Percentiles rank a stretch among this genome's conserved stretches.
Evolutionary conservation across 2,329 filamentous ascomycete species (phyloP).

Genomic region (Pseudogymnoascus verrucosus): DNA sequence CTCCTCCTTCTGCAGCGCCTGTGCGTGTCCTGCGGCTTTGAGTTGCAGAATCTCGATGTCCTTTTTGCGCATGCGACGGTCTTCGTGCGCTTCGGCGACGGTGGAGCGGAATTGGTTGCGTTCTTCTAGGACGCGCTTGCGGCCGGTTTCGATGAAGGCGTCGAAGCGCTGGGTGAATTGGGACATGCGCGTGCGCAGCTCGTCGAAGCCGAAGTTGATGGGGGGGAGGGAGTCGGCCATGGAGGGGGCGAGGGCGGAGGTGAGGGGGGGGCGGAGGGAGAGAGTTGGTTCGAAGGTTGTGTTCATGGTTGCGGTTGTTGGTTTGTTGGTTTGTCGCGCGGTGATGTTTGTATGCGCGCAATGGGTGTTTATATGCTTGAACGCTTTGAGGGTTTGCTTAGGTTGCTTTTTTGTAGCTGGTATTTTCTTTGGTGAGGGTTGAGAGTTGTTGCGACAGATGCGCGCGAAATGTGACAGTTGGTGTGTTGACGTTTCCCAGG

Average conservation of each 20-base stretch:
- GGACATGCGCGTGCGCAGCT: conserved; percentile 88
- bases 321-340: background rate
- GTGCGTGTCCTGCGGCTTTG: conserved; percentile 61
- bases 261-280: too few species aligned
- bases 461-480: background rate
- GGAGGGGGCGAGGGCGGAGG: conserved; percentile 53
- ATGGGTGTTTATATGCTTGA: too few species aligned
- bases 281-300: conserved; percentile 62
- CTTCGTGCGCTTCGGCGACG: conserved; percentile 76
- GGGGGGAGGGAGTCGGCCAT: conserved; percentile 74
- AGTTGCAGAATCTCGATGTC: conserved; percentile 76
- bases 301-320: conserved; percentile 35
- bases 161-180: conserved; percentile 89
- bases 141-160: conserved; percentile 83
- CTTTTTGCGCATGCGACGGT: conserved; percentile 80
- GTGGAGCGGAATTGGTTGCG: conserved; percentile 90
- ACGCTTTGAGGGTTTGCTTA: background rate
- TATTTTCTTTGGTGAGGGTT: background rate
- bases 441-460: background rate
- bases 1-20: conserved; percentile 67
- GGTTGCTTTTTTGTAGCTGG: background rate
- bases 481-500: conserved; percentile 6
- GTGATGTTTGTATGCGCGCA: background rate
- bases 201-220: conserved; percentile 94
- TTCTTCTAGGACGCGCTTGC: conserved; percentile 85